Conservation (phyloP, 306 rosid genomes). For the Rubus idaeus region DNA sequence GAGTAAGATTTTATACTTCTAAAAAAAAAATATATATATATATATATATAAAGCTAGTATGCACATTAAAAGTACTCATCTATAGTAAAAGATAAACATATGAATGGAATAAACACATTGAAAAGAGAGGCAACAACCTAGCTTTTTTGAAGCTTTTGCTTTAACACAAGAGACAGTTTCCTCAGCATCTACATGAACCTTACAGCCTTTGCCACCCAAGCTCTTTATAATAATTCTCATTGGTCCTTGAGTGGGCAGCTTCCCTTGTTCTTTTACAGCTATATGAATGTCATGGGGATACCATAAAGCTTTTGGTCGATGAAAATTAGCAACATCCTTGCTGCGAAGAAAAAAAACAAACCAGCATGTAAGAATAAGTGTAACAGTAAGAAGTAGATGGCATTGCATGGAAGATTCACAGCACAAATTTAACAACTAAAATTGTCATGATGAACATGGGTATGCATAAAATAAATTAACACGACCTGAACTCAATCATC, state of each 20-base stretch:
- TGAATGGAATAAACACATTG: constrained; percentile 9
- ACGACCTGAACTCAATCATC: neutral
- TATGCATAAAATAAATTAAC: neutral
- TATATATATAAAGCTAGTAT: too few species aligned
- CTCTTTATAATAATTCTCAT: constrained; percentile 88
- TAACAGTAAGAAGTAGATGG: constrained; percentile 12
- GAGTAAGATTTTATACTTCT: neutral
- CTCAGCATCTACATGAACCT: constrained; percentile 72
- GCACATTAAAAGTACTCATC: constrained; percentile 2
- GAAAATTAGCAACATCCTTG: constrained; percentile 92
- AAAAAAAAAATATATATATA: neutral
- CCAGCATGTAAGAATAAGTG: constrained; percentile 27
- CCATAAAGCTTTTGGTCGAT: constrained; percentile 96
- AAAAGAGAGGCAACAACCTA: constrained; percentile 59
- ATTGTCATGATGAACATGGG: neutral
- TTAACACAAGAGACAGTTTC: constrained; percentile 79
- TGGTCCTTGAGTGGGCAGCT: constrained; percentile 69
- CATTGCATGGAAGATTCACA: neutral
- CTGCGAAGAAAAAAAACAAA: constrained; percentile 44
- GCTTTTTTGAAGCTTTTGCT: constrained; percentile 89
- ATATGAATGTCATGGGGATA: constrained; percentile 87
- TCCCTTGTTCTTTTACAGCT: constrained; percentile 78
- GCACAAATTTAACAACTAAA: neutral
- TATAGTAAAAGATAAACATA: constrained; percentile 8
- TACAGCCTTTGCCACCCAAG: constrained; percentile 93